Evolutionary conservation across 805 yeast species (phyloP), one percentile per base, ranked within the genome.

Genomic region (Middelhovenomyces tepae): DNA sequence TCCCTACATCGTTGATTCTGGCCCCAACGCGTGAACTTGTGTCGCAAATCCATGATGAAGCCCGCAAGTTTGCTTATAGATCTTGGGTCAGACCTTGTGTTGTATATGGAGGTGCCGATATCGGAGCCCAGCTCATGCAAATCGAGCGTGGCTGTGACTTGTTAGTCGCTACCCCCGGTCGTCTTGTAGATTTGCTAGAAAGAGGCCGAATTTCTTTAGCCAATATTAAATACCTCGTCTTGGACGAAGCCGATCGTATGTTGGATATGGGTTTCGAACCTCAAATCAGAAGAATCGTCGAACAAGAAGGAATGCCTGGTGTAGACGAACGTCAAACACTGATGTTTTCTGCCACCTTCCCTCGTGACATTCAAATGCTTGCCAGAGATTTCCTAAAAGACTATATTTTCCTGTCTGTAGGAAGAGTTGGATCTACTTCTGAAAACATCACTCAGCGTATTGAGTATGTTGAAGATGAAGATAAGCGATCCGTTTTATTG

Each of bases 211-310:
- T 91, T 50, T 86, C 96, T 28, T 71, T 91, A 56, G 71, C 75
- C 46, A 85, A 83, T 64, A 85, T 89, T 64, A 85, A 82, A 62
- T 91, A 84, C 64, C 74, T 91, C 60, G 96, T 91, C 34, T 73
- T 91, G 48, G 98, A 89, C 65, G 98, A 89, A 73, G 98, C 98
- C 56, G 98, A 91, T 67, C 84, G 98, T 71, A 91, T 91, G 98
- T 78, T 91, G 67, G 98, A 91, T 76, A 91, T 91, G 97, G 98
- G 98, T 74, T 91, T 91, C 69, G 98, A 91, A 71, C 96, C 96
- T 46, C 98, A 91, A 73, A 91, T 91, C 59, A 84, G 98, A 75
- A 82, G 86, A 61, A 89, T 91, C 56, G 98, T 91, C 43, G 93
- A 89, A 64, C 94, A 82, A 47, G 87, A 93, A 70, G 97, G 86